Evolutionary conservation across 768 basidiomycete species (phyloP).

Genomic region (Pleurotus pulmonarius): DNA sequence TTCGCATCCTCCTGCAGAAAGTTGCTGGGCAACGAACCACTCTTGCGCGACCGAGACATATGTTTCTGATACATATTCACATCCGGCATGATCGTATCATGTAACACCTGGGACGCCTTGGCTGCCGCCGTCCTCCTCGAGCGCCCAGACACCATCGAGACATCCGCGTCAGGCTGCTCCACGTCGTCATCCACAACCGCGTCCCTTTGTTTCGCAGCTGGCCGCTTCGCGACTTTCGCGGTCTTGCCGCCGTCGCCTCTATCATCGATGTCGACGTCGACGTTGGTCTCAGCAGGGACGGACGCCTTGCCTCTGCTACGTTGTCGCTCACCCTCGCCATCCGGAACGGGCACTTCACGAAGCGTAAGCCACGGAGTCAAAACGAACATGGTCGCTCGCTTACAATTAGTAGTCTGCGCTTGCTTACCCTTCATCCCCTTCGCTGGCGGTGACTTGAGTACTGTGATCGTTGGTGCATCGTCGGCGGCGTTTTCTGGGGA

Average conservation of each 20-base stretch:
- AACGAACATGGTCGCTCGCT: neutral
- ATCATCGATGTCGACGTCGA: no score
- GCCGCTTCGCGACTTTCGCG: neutral
- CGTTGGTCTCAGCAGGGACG: no score
- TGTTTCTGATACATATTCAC: slow-evolving; percentile 67
- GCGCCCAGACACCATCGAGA: slow-evolving; percentile 1
- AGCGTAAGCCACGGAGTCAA: neutral
- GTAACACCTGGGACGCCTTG: slow-evolving; percentile 48
- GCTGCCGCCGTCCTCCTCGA: slow-evolving; percentile 39
- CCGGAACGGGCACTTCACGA: neutral
- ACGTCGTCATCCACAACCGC: neutral
- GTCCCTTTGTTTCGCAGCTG: neutral
- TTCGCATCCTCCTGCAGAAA: slow-evolving; percentile 19
- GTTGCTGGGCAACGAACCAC: slow-evolving; percentile 23
- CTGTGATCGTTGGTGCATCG: no score
- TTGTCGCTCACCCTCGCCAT: no score
- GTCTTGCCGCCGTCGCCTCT: no score
- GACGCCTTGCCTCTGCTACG: no score
- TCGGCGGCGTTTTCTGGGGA: no score
- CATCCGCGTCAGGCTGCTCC: neutral
- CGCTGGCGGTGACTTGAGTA: no score
- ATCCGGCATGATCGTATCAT: slow-evolving; percentile 76
- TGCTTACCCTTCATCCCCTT: neutral
- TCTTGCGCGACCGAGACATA: slow-evolving; percentile 32
- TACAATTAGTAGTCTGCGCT: neutral